Conservation (phyloP, 2,329 filamentous ascomycete species). For the Pyricularia pennisetigena region DNA sequence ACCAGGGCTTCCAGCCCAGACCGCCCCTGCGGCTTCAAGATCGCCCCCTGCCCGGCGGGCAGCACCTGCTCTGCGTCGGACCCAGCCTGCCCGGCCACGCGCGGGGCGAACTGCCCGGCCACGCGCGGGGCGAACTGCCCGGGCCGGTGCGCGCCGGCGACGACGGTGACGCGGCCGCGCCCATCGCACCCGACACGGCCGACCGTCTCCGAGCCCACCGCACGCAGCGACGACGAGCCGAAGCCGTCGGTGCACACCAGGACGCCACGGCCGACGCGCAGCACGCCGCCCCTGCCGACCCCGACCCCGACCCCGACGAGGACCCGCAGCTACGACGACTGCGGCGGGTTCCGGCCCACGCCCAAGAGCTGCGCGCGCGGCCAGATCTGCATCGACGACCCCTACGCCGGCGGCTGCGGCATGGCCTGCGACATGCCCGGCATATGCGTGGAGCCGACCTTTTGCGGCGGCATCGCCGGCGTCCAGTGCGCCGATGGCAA, state of each 20-base stretch:
- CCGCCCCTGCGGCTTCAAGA: slow-evolving; percentile 13
- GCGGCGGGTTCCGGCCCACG: slow-evolving; percentile 14
- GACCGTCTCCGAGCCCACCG: background rate
- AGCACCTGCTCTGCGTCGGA: slow-evolving; percentile 10
- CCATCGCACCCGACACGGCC: background rate
- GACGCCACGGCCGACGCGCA: background rate
- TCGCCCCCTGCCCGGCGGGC: slow-evolving; percentile 12
- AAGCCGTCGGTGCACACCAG: background rate
- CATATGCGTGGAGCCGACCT: slow-evolving; percentile 15
- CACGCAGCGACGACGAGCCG: background rate
- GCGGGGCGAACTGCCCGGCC: slow-evolving; percentile 13
- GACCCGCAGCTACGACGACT: slow-evolving; percentile 11
- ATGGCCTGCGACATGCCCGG: slow-evolving; percentile 15
- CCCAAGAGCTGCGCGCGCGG: slow-evolving; percentile 11
- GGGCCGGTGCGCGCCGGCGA: slow-evolving; percentile 9
- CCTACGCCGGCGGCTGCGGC: slow-evolving; percentile 5
- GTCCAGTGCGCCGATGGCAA: slow-evolving; percentile 20
- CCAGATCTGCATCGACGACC: slow-evolving; percentile 16
- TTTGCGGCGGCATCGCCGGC: slow-evolving; percentile 30
- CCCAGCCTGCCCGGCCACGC: slow-evolving; percentile 8
- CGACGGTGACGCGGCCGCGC: slow-evolving; percentile 3
- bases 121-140: slow-evolving; percentile 15
- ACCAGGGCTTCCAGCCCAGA: background rate
- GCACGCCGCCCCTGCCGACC: background rate
- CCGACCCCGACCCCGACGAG: background rate